These are phyloP conservation scores for Lagenidium giganteum DNA, from an alignment of 352 stramenopile genomes.

Conservation along the genomic window DNA sequence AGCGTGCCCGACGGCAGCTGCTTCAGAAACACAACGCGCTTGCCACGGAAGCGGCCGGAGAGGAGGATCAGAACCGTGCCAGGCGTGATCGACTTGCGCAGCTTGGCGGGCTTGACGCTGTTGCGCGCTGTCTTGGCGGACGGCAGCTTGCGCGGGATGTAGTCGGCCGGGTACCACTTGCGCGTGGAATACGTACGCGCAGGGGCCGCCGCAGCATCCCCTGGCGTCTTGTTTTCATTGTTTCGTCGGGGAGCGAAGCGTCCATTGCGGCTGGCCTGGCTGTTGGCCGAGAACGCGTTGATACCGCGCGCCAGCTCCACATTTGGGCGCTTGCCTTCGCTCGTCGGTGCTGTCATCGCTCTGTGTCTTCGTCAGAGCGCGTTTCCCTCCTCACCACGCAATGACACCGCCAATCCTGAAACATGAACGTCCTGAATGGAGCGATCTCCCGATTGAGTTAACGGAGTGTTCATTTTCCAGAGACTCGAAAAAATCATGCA, in stretches of 20 bases:
- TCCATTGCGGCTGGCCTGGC: slow-evolving; percentile 47
- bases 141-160: slow-evolving; percentile 58
- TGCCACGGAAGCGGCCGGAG: slow-evolving; percentile 95
- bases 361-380: too few relatives aligned
- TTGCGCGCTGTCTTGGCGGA: slow-evolving; percentile 67
- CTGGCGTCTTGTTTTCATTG: slow-evolving; percentile 3
- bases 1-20: slow-evolving; percentile 92
- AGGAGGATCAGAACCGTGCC: slow-evolving; percentile 98
- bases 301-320: slow-evolving; percentile 60
- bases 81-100: slow-evolving; percentile 94
- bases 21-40: slow-evolving; percentile 98
- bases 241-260: slow-evolving; percentile 29
- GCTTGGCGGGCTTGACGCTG: slow-evolving; percentile 87
- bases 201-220: slow-evolving; percentile 7
- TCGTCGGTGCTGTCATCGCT: too few relatives aligned
- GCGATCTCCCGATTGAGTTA: too few relatives aligned
- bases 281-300: slow-evolving; percentile 68
- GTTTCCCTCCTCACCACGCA: too few relatives aligned
- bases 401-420: too few relatives aligned
- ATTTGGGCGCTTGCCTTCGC: slow-evolving; percentile 48
- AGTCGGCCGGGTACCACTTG: slow-evolving; percentile 57
- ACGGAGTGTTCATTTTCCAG: too few relatives aligned
- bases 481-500: too few relatives aligned
- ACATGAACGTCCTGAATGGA: too few relatives aligned
- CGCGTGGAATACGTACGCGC: slow-evolving; percentile 15